phyloP scores from a whole-genome alignment of 352 stramenopile genomes.

The Plasmopara muralis region DNA sequence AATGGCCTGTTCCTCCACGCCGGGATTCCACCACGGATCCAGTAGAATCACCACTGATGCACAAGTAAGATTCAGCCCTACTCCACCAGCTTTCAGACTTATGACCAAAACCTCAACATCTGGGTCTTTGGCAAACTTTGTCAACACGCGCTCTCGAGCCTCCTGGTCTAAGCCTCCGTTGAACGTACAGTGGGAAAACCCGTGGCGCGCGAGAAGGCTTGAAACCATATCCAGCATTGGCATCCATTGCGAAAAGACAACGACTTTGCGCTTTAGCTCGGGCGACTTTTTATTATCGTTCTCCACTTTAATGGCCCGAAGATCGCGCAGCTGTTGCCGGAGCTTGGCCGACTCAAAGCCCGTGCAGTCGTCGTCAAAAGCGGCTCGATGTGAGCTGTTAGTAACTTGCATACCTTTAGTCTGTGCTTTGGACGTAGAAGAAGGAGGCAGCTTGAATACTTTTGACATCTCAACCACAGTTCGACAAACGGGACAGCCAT shows the following conservation, averaged over 20 bases:
- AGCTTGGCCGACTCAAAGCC: conserved; percentile 70
- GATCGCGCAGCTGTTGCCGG: conserved; percentile 52
- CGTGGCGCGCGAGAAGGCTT: conserved; percentile 37
- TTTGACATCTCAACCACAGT: conserved; percentile 50
- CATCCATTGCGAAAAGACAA: conserved; percentile 90
- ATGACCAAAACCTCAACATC: conserved; percentile 75
- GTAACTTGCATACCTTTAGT: conserved; percentile 1
- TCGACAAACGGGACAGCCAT: conserved; percentile 73
- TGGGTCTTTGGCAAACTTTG: conserved; percentile 50
- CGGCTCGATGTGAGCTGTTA: neutral
- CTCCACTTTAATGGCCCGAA: conserved; percentile 50
- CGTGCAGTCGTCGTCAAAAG: conserved; percentile 12
- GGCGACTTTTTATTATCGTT: conserved; percentile 24
- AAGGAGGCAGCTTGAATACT: conserved; percentile 42
- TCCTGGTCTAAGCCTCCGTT: conserved; percentile 70
- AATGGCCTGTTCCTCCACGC: conserved; percentile 91
- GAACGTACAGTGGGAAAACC: conserved; percentile 58
- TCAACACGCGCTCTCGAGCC: conserved; percentile 60
- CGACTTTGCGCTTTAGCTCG: conserved; percentile 60
- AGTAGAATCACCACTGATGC: conserved; percentile 86
- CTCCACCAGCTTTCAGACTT: conserved; percentile 83
- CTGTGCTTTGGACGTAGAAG: conserved; percentile 6
- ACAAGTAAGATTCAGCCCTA: conserved; percentile 88
- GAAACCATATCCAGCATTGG: conserved; percentile 84
- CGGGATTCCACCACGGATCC: conserved; percentile 92